These are phyloP conservation scores for Trichoderma koningiopsis DNA, from an alignment of 2,329 filamentous ascomycete species.

Conservation along the genomic window DNA sequence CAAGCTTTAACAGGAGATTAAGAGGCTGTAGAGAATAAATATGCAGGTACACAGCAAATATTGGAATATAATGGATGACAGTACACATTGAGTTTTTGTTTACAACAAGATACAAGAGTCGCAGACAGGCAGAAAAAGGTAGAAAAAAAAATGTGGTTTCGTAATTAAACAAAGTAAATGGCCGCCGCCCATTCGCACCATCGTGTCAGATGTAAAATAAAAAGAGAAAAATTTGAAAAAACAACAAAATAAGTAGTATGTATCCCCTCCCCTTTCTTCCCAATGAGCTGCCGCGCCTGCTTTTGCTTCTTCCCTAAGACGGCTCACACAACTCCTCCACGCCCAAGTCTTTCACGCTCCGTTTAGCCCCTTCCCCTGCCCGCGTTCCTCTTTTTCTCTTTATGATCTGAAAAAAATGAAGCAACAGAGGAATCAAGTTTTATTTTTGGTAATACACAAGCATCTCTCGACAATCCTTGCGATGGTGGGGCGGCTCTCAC, in stretches of 20 bases:
- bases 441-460: conserved; percentile 37
- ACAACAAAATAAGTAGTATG: conserved; percentile 28
- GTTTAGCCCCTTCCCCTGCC: conserved; percentile 13
- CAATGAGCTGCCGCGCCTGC: conserved; percentile 28
- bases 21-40: background rate
- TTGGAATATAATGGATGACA: conserved; percentile 15
- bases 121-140: conserved; percentile 32
- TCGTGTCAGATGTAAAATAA: conserved; percentile 37
- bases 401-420: conserved; percentile 26
- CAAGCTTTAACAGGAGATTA: background rate
- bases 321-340: background rate
- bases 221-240: background rate
- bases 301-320: conserved; percentile 24
- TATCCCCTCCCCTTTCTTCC: conserved; percentile 24
- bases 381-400: conserved; percentile 30
- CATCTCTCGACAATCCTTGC: conserved; percentile 36
- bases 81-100: background rate
- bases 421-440: conserved; percentile 19
- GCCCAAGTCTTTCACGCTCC: conserved; percentile 23
- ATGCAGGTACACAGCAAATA: conserved; percentile 26
- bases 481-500: conserved; percentile 34
- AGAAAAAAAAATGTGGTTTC: conserved; percentile 40
- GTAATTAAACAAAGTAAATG: conserved; percentile 58
- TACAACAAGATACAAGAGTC: conserved; percentile 23
- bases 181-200: conserved; percentile 43